Percentiles rank a stretch among this genome's conserved stretches.
phyloP scores from a whole-genome alignment of 495 filamentous ascomycete genomes.

The Penicillium waksmanii region DNA sequence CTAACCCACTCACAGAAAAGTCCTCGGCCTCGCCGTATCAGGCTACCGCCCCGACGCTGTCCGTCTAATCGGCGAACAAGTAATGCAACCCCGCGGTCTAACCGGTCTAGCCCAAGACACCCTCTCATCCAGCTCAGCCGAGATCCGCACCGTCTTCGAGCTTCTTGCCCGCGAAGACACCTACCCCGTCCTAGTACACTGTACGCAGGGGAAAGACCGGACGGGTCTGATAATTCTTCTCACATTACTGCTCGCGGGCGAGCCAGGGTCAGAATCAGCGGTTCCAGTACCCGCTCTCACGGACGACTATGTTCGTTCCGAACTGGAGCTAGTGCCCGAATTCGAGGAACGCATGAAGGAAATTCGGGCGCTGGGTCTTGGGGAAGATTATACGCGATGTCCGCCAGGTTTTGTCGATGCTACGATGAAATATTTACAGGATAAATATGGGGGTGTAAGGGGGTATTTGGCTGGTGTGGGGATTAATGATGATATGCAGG shows the following conservation, averaged over 20 bases:
- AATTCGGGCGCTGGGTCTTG: conserved; percentile 67
- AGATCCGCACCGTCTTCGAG: conserved; percentile 63
- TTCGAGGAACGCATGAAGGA: conserved; percentile 65
- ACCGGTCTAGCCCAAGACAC: conserved; percentile 67
- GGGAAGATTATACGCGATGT: conserved; percentile 68
- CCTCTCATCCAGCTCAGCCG: conserved; percentile 61
- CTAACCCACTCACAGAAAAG: conserved; percentile 46
- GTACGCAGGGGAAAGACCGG: conserved; percentile 87
- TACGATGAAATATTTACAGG: conserved; percentile 53
- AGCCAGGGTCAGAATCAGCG: conserved; percentile 39
- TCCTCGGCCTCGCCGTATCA: conserved; percentile 60
- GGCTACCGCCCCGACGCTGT: conserved; percentile 72
- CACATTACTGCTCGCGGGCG: conserved; percentile 58
- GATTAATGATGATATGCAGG: conserved; percentile 46
- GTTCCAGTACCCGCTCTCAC: conserved; percentile 54
- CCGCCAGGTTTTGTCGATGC: conserved; percentile 57
- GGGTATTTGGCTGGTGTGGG: conserved; percentile 65
- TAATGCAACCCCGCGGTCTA: conserved; percentile 70
- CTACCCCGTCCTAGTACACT: conserved; percentile 73
- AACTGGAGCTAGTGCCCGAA: conserved; percentile 62
- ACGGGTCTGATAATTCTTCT: conserved; percentile 76
- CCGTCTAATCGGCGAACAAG: conserved; percentile 64
- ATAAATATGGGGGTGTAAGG: conserved; percentile 62
- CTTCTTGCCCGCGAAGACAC: conserved; percentile 46
- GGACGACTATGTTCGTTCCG: conserved; percentile 69